These are phyloP conservation scores for Cyclocybe cylindracea DNA, from an alignment of 768 basidiomycete genomes.

Conservation along the genomic window DNA sequence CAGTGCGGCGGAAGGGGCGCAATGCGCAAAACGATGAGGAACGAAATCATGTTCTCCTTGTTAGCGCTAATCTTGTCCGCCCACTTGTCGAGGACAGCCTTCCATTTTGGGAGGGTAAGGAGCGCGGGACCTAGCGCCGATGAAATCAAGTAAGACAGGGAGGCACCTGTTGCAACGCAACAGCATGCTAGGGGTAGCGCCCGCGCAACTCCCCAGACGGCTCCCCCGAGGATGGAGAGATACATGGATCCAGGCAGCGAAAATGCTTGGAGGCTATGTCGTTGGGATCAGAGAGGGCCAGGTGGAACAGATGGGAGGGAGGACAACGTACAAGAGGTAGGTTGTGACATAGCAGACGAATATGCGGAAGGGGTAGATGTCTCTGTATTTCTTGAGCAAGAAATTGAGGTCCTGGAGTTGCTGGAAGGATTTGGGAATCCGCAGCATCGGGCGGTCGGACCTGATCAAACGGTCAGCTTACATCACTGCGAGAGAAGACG, in stretches of 20 bases:
- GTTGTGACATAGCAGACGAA: slow-evolving; percentile 85
- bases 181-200: slow-evolving; percentile 90
- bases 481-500: slow-evolving; percentile 6
- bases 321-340: slow-evolving; percentile 81
- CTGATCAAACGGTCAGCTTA: slow-evolving; percentile 35
- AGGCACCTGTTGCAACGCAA: slow-evolving; percentile 88
- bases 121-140: slow-evolving; percentile 92
- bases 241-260: slow-evolving; percentile 98
- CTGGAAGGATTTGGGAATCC: slow-evolving; percentile 85
- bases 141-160: slow-evolving; percentile 91
- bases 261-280: slow-evolving; percentile 88
- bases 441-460: slow-evolving; percentile 72
- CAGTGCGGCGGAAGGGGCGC: slow-evolving; percentile 95
- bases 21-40: slow-evolving; percentile 92
- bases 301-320: slow-evolving; percentile 1
- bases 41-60: slow-evolving; percentile 85
- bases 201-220: slow-evolving; percentile 87
- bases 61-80: slow-evolving; percentile 74
- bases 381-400: slow-evolving; percentile 89
- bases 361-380: slow-evolving; percentile 84
- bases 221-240: slow-evolving; percentile 93
- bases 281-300: not conserved
- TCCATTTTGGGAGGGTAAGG: slow-evolving; percentile 84
- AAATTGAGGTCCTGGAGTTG: slow-evolving; percentile 85
- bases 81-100: slow-evolving; percentile 81